phyloP scores from a whole-genome alignment of 352 stramenopile species.

The Globisporangium cystogenes region DNA sequence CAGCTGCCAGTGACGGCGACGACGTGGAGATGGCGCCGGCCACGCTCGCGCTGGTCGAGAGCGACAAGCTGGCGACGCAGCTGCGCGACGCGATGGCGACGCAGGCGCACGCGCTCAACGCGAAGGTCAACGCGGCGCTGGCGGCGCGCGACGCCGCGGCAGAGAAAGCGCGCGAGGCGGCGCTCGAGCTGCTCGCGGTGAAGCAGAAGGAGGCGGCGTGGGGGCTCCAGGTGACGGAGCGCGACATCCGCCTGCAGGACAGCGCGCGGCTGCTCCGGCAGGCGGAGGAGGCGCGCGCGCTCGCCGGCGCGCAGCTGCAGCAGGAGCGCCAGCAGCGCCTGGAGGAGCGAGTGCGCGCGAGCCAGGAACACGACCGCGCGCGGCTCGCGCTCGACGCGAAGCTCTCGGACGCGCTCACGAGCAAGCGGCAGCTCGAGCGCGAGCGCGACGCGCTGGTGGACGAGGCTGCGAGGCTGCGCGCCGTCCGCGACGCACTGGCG shows the following conservation, averaged over 20 bases:
- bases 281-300: slow-evolving; percentile 21
- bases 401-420: slow-evolving; percentile 25
- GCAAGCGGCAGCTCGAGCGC: slow-evolving; percentile 11
- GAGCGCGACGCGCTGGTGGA: background rate
- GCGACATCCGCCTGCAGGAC: slow-evolving; percentile 27
- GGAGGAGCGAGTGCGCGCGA: slow-evolving; percentile 17
- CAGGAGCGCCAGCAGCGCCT: slow-evolving; percentile 27
- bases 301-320: slow-evolving; percentile 15
- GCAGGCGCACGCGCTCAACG: slow-evolving; percentile 37
- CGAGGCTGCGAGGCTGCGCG: background rate
- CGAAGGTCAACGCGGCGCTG: slow-evolving; percentile 30
- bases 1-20: slow-evolving; percentile 1
- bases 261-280: slow-evolving; percentile 12
- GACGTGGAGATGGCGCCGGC: background rate
- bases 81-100: slow-evolving; percentile 38
- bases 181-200: slow-evolving; percentile 46
- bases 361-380: slow-evolving; percentile 18
- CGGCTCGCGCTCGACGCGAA: slow-evolving; percentile 28
- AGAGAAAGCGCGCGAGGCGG: slow-evolving; percentile 32
- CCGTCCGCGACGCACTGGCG: slow-evolving; percentile 4
- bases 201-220: slow-evolving; percentile 61
- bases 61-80: slow-evolving; percentile 23
- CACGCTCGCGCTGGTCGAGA: background rate
- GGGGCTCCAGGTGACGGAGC: slow-evolving; percentile 39
- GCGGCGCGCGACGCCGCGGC: slow-evolving; percentile 29